phyloP scores from a whole-genome alignment of 345 rosid species.

The Psidium guajava region DNA sequence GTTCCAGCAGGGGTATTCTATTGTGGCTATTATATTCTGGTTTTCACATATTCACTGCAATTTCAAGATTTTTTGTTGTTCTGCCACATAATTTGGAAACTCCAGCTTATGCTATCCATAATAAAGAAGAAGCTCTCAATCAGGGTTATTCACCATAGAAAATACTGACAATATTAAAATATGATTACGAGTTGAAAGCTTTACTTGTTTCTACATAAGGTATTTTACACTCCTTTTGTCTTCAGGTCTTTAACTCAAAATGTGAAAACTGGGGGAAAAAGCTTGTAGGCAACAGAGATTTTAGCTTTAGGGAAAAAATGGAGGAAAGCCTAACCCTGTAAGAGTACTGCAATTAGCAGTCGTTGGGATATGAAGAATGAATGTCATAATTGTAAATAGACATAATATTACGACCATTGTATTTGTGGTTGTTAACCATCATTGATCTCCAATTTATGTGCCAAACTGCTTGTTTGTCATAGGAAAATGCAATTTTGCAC shows the following conservation, averaged over 20 bases:
- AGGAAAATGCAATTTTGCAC: slow-evolving; percentile 60
- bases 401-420: background rate
- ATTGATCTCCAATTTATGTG: background rate
- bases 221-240: background rate
- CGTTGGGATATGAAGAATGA: background rate
- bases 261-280: background rate
- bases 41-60: background rate
- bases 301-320: background rate
- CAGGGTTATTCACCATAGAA: background rate
- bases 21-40: background rate
- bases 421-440: background rate
- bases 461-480: slow-evolving; percentile 3
- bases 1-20: background rate
- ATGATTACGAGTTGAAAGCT: background rate
- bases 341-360: background rate
- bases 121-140: background rate
- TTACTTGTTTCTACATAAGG: background rate
- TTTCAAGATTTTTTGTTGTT: background rate
- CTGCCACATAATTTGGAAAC: background rate
- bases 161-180: background rate
- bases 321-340: background rate
- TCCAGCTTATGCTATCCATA: background rate
- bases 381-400: background rate
- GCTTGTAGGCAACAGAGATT: background rate
- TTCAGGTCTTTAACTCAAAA: background rate